phyloP scores from a whole-genome alignment of 2,329 filamentous ascomycete genomes.

The Fusarium tuaranense region DNA sequence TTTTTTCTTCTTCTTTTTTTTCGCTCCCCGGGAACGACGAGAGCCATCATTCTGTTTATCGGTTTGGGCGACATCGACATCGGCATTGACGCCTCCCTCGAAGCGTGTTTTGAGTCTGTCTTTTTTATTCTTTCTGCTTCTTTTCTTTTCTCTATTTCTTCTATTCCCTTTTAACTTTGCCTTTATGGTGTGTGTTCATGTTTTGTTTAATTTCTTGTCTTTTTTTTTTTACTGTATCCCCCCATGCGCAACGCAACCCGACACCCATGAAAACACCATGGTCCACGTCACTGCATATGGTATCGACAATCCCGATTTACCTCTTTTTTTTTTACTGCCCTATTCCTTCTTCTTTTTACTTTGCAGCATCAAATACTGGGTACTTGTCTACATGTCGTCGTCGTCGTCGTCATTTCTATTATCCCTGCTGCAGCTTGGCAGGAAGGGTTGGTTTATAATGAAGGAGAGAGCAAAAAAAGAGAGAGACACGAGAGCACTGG shows the following conservation, averaged over 20 bases:
- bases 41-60: conserved; percentile 32
- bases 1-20: conserved; percentile 9
- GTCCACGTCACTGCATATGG: conserved; percentile 12
- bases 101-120: conserved; percentile 25
- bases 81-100: conserved; percentile 7
- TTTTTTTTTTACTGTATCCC: neutral
- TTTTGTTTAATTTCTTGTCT: neutral
- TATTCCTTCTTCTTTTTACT: neutral
- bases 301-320: conserved; percentile 8
- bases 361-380: conserved; percentile 11
- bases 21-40: conserved; percentile 25
- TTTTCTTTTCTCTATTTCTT: neutral
- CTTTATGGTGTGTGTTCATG: neutral
- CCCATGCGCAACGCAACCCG: neutral
- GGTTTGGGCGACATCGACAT: conserved; percentile 13
- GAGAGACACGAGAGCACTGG: neutral
- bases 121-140: conserved; percentile 9
- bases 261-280: neutral
- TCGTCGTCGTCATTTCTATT: conserved; percentile 7
- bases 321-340: conserved; percentile 7
- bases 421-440: neutral
- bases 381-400: neutral
- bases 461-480: neutral
- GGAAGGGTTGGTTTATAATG: neutral
- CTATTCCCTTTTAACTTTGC: conserved; percentile 18